Evolutionary conservation across 257 asterid genomes (phyloP).

Genomic region (Misopates orontium): DNA sequence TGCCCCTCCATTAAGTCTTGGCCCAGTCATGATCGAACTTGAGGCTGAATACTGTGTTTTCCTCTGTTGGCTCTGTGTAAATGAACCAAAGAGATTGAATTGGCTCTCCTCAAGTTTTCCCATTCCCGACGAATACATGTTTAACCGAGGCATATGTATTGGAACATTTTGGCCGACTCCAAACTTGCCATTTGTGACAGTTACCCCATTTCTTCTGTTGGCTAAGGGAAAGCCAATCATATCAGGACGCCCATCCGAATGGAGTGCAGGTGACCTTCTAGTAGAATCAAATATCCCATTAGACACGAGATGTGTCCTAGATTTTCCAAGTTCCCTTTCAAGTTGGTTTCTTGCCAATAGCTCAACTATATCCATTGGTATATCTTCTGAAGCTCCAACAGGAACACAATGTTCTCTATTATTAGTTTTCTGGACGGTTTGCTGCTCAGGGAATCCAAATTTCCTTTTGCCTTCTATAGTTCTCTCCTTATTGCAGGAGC

Average conservation of each 20-base stretch:
- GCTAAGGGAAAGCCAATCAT: constrained; percentile 31
- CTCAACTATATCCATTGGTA: constrained; percentile 89
- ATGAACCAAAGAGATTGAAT: constrained; percentile 36
- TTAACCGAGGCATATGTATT: constrained; percentile 24
- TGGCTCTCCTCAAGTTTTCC: constrained; percentile 31
- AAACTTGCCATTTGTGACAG: constrained; percentile 23
- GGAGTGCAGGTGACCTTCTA: constrained; percentile 31
- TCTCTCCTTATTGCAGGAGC: constrained; percentile 28
- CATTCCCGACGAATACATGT: constrained; percentile 26
- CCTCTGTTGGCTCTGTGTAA: constrained; percentile 29
- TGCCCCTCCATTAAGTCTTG: constrained; percentile 28
- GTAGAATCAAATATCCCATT: no score
- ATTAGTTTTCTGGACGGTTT: constrained; percentile 30
- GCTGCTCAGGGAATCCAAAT: constrained; percentile 24
- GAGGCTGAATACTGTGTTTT: constrained; percentile 38
- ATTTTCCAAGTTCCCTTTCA: constrained; percentile 55
- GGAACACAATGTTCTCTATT: constrained; percentile 24
- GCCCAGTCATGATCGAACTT: constrained; percentile 36
- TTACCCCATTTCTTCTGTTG: constrained; percentile 31
- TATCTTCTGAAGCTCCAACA: constrained; percentile 54
- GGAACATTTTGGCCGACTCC: constrained; percentile 17
- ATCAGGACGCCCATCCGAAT: constrained; percentile 29
- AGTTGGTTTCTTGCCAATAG: constrained; percentile 67
- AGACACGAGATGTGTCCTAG: constrained; percentile 26
- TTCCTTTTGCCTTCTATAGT: constrained; percentile 35